These are phyloP conservation scores for Leucocoprinus leucothites DNA, from an alignment of 768 basidiomycete genomes.

Conservation along the genomic window DNA sequence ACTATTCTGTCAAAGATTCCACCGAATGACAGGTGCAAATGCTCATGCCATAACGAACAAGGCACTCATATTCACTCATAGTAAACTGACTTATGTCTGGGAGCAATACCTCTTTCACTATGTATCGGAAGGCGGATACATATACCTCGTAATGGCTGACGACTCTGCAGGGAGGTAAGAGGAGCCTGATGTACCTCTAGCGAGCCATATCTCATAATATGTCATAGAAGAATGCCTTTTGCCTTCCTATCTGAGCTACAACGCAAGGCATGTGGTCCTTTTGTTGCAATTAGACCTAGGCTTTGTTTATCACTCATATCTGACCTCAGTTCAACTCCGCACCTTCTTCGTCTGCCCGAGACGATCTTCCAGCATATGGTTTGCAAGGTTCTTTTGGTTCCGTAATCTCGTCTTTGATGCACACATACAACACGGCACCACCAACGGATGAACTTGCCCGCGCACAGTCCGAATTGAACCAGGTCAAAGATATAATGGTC, in stretches of 20 bases:
- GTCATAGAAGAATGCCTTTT: constrained; percentile 81
- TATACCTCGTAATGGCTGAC: constrained; percentile 93
- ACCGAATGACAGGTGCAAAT: constrained; percentile 63
- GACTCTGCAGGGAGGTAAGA: constrained; percentile 84
- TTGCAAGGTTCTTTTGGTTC: constrained; percentile 73
- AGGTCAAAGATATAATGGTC: constrained; percentile 97
- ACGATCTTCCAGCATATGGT: constrained; percentile 54
- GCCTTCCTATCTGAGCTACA: constrained; percentile 89
- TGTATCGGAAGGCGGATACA: constrained; percentile 82
- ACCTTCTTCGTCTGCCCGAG: constrained; percentile 61
- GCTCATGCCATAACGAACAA: background rate
- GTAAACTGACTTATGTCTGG: constrained; percentile 86
- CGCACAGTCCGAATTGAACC: constrained; percentile 84
- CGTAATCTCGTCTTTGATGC: constrained; percentile 70
- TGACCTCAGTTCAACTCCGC: constrained; percentile 51
- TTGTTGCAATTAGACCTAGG: constrained; percentile 7
- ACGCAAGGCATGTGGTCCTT: constrained; percentile 48
- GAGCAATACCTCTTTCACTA: constrained; percentile 95
- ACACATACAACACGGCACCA: constrained; percentile 86
- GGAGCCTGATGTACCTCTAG: background rate
- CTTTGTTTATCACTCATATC: background rate
- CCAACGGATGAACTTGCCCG: constrained; percentile 86
- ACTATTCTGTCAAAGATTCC: constrained; percentile 95
- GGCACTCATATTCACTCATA: constrained; percentile 21
- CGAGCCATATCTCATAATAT: constrained; percentile 4